Base-by-base conservation (phyloP, 148 eudicot genomes). In the Fallopia convolvulus region DNA sequence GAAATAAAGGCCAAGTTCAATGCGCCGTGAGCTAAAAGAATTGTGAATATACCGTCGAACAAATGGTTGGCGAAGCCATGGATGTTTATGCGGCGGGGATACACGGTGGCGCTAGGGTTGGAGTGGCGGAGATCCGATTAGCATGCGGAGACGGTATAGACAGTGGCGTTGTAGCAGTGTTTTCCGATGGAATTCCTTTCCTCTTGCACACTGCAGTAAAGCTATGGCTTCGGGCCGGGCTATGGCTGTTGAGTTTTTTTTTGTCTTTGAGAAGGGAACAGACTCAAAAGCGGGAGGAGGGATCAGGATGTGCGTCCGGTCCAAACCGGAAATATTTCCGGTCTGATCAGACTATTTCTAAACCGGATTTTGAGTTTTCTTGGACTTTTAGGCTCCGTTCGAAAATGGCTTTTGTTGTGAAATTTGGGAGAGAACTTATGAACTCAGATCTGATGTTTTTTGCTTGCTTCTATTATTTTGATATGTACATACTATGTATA, bases 61-160 rank as follows among this genome's bases (percentile, higher is more conserved):
- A 58, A 32, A 21, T 58, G 4, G 65, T 20, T n/a, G 65, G 65
- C 65, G 65, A 58, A 36, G 46, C 44, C 72, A 68, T 68, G 72
- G 9, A 36, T 6, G 21, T 68, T 6, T 5, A 41, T 30, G 44
- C 72, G 21, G 70, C 15, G 70, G 11, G 32, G 12, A 9, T 58
- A 23, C 30, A 63, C 70, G 39, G 70, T 63, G 39, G 15, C 39
- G 39, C 39, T 63, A 63, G 17, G 70, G 40, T 63, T 26, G 70
- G 70, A 63, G 70, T 15, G 72, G 5, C 44, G 20, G 42, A 17
- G 72, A 36, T 36, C 21, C 72, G 42, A 68, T 15, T 33, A 26
- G 72, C 44, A 33, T 44, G 70, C 15, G 70, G 70, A 63, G 44
- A 26, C 4, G 46, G 10, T 15, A 13, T 21, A n/a, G 44, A 66